These are phyloP conservation scores for Thymus quinquecostatus DNA, from an alignment of 257 asterid species.

Conservation along the genomic window DNA sequence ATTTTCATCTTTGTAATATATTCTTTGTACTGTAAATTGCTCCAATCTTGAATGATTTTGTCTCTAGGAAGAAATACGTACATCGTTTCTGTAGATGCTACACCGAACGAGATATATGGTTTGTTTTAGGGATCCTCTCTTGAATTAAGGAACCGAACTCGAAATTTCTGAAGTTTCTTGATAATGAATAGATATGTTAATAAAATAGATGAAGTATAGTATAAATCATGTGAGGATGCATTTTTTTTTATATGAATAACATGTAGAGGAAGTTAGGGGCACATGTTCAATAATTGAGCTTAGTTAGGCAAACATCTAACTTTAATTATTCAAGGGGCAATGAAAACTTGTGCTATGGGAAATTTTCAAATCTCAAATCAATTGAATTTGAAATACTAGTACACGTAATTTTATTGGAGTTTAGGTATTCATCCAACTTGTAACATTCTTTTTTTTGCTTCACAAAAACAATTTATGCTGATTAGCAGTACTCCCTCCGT, in stretches of 20 bases:
- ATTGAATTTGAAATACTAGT: neutral
- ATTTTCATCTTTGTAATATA: neutral
- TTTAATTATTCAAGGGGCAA: neutral
- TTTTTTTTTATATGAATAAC: neutral
- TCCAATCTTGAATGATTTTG: neutral
- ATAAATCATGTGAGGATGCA: too few relatives aligned
- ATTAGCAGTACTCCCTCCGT: neutral
- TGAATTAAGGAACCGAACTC: neutral
- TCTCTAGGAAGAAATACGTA: neutral
- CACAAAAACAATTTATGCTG: too few relatives aligned
- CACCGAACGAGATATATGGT: neutral
- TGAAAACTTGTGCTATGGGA: neutral
- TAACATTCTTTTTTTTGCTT: neutral
- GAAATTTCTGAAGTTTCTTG: neutral
- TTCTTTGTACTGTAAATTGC: constrained; percentile 28
- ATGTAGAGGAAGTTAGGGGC: neutral
- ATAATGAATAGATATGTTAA: too few relatives aligned
- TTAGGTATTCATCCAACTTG: neutral
- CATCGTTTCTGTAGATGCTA: neutral
- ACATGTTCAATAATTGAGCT: constrained; percentile 11
- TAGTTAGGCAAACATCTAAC: neutral
- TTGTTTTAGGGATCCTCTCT: too few relatives aligned
- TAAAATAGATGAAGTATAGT: too few relatives aligned
- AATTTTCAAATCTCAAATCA: too few relatives aligned
- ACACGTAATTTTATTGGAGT: neutral